phyloP scores from a whole-genome alignment of 2,329 filamentous ascomycete genomes.

The Colletotrichum musicola region DNA sequence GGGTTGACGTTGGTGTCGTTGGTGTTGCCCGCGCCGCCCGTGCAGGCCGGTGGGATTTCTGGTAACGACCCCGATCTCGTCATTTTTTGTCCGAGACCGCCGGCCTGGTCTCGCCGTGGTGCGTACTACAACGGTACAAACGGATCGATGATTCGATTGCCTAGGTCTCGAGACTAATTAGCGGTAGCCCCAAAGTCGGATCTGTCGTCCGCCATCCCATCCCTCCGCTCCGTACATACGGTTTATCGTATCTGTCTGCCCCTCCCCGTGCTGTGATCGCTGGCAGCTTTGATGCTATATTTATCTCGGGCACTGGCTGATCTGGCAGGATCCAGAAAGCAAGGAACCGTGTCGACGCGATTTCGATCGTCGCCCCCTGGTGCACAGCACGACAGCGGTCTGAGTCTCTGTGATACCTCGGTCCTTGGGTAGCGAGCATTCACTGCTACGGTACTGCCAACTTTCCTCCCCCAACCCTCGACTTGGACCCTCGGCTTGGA shows the following conservation, averaged over 20 bases:
- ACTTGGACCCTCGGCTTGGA: neutral
- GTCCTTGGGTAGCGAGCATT: too few species aligned
- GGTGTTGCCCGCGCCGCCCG: constrained; percentile 2
- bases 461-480: constrained; percentile 1
- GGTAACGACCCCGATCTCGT: constrained; percentile 20
- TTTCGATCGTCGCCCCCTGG: constrained; percentile 19
- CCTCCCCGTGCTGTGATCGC: constrained; percentile 29
- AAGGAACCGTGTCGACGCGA: constrained; percentile 19
- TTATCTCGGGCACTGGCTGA: constrained; percentile 22
- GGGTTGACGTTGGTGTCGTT: neutral
- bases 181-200: too few species aligned
- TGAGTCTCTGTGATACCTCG: too few species aligned
- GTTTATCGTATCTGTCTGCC: neutral
- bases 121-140: neutral
- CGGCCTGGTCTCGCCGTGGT: neutral
- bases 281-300: constrained; percentile 18
- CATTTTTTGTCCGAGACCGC: constrained; percentile 25
- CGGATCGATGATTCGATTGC: too few species aligned
- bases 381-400: too few species aligned
- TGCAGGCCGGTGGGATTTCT: neutral
- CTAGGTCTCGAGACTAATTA: too few species aligned
- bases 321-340: neutral
- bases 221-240: too few species aligned
- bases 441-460: constrained; percentile 17
- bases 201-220: too few species aligned